phyloP scores from a whole-genome alignment of 2,329 filamentous ascomycete species.

The Ciborinia camelliae region DNA sequence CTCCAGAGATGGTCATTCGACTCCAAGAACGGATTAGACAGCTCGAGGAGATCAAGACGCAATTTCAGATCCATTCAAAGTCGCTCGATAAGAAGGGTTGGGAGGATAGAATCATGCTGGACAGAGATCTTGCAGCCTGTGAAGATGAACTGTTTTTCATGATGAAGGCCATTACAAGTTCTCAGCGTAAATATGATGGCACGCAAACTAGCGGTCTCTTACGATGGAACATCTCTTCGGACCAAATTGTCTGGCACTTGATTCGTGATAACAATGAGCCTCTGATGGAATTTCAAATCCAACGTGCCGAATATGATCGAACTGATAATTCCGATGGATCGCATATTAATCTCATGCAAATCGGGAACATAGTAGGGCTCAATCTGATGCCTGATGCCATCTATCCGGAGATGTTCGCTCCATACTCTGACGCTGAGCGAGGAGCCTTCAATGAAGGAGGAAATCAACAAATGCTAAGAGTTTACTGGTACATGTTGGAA shows the following conservation, averaged over 20 bases:
- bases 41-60: conserved; percentile 90
- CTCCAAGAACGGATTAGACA: conserved; percentile 91
- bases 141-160: conserved; percentile 99
- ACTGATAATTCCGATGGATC: conserved; percentile 97
- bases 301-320: conserved; percentile 87
- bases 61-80: conserved; percentile 90
- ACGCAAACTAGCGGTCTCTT: conserved; percentile 75
- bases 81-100: conserved; percentile 85
- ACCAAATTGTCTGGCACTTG: conserved; percentile 96
- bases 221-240: conserved; percentile 89
- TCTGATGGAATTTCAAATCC: conserved; percentile 87
- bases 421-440: conserved; percentile 71
- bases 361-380: conserved; percentile 81
- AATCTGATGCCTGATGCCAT: conserved; percentile 88
- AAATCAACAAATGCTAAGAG: conserved; percentile 79
- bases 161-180: conserved; percentile 99
- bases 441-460: conserved; percentile 50
- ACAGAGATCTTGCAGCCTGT: conserved; percentile 81
- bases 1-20: conserved; percentile 86
- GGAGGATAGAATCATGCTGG: conserved; percentile 84
- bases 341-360: conserved; percentile 86
- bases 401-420: conserved; percentile 93
- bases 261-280: conserved; percentile 83
- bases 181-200: conserved; percentile 79
- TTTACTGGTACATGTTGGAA: conserved; percentile 98